phyloP scores from a whole-genome alignment of 805 yeast species.

The Yarrowia divulgata region DNA sequence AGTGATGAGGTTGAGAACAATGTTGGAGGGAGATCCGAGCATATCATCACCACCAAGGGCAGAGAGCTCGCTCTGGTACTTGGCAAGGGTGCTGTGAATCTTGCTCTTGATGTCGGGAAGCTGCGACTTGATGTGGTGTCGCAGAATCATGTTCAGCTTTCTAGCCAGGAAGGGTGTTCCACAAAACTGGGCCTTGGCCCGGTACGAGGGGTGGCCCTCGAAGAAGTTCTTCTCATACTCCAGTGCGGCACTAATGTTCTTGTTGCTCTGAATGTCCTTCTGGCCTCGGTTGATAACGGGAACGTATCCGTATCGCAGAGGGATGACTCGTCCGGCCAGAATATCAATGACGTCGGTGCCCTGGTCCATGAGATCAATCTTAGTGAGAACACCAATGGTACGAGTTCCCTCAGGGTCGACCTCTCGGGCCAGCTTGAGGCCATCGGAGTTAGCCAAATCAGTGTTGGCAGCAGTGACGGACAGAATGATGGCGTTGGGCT shows the following conservation, averaged over 20 bases:
- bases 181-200: constrained; percentile 90
- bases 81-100: constrained; percentile 83
- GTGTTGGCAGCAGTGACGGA: constrained; percentile 97
- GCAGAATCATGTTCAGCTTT: constrained; percentile 84
- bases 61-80: constrained; percentile 79
- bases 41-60: constrained; percentile 78
- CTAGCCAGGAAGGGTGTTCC: constrained; percentile 97
- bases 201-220: constrained; percentile 86
- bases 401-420: constrained; percentile 95
- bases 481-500: constrained; percentile 93
- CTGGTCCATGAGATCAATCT: constrained; percentile 96
- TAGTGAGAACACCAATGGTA: constrained; percentile 96
- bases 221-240: constrained; percentile 81
- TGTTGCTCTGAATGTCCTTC: constrained; percentile 87
- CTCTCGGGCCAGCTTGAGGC: constrained; percentile 93
- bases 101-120: constrained; percentile 93
- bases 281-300: constrained; percentile 98
- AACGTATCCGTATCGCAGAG: constrained; percentile 92
- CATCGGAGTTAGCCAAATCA: constrained; percentile 96
- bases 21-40: constrained; percentile 81
- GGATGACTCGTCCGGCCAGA: constrained; percentile 93
- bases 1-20: constrained; percentile 89
- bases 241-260: constrained; percentile 87
- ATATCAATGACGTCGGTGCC: constrained; percentile 98
- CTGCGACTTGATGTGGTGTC: constrained; percentile 88